Conservation (phyloP, 2,329 filamentous ascomycete genomes). For the Juglanconis sp. region DNA sequence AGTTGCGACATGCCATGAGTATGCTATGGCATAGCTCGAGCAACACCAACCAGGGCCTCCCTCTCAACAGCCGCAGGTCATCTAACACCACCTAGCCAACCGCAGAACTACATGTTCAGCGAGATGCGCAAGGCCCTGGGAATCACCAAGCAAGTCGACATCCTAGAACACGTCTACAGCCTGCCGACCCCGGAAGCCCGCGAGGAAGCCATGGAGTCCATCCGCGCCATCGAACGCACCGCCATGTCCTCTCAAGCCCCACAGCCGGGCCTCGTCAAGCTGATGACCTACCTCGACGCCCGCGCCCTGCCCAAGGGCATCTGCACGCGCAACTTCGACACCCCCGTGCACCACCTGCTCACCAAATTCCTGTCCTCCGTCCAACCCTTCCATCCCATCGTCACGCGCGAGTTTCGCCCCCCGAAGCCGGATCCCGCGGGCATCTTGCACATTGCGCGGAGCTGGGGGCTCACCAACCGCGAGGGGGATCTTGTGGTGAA, state of each 20-base stretch:
- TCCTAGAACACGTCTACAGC: constrained; percentile 80
- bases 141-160: constrained; percentile 73
- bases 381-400: constrained; percentile 70
- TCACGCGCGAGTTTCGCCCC: constrained; percentile 78
- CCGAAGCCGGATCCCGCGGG: constrained; percentile 88
- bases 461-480: constrained; percentile 60
- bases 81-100: constrained; percentile 55
- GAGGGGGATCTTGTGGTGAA: background rate
- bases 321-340: constrained; percentile 91
- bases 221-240: constrained; percentile 74
- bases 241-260: constrained; percentile 79
- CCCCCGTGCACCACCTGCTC: constrained; percentile 72
- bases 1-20: too few species aligned
- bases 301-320: constrained; percentile 72
- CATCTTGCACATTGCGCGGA: constrained; percentile 77
- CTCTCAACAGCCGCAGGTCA: too few species aligned
- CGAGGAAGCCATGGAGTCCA: constrained; percentile 64
- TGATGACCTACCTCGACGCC: constrained; percentile 80
- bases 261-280: constrained; percentile 71
- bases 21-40: too few species aligned
- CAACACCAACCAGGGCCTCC: background rate
- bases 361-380: constrained; percentile 64
- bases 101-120: constrained; percentile 92
- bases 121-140: constrained; percentile 76
- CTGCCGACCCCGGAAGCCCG: constrained; percentile 60